phyloP scores from a whole-genome alignment of 2,329 filamentous ascomycete species.

The Phaeosphaeriaceae sp. region DNA sequence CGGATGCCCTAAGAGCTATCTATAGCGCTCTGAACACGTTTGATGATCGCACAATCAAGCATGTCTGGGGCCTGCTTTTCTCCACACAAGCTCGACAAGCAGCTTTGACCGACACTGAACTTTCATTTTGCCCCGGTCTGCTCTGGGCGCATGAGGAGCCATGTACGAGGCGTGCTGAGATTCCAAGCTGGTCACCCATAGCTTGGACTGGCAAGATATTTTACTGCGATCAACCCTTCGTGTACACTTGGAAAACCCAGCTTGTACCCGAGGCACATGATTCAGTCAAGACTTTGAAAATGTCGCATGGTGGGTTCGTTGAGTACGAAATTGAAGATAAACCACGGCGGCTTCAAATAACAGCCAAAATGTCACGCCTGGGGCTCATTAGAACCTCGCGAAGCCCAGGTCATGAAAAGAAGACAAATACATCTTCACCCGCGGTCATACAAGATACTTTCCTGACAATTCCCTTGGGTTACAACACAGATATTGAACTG shows the following conservation, averaged over 20 bases:
- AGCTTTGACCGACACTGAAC: neutral
- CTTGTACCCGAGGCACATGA: neutral
- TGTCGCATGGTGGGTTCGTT: too few relatives aligned
- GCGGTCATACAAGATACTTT: too few relatives aligned
- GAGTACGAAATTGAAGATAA: neutral
- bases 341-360: neutral
- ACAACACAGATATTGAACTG: neutral
- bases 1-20: neutral
- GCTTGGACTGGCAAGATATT: neutral
- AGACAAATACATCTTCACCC: too few relatives aligned
- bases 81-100: neutral
- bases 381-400: neutral
- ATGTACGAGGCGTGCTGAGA: neutral
- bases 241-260: neutral
- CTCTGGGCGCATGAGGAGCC: neutral
- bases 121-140: neutral
- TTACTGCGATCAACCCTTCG: neutral
- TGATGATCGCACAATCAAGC: neutral
- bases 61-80: neutral
- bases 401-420: too few relatives aligned
- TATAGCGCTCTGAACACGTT: neutral
- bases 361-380: neutral
- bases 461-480: neutral
- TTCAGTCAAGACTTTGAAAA: neutral
- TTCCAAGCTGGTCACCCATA: slow-evolving; percentile 1